A percentile compares a stretch with the other conserved stretches of the same genome.
Conservation (phyloP, 73 alveolate genomes). For the Paramecium caudatum region DNA sequence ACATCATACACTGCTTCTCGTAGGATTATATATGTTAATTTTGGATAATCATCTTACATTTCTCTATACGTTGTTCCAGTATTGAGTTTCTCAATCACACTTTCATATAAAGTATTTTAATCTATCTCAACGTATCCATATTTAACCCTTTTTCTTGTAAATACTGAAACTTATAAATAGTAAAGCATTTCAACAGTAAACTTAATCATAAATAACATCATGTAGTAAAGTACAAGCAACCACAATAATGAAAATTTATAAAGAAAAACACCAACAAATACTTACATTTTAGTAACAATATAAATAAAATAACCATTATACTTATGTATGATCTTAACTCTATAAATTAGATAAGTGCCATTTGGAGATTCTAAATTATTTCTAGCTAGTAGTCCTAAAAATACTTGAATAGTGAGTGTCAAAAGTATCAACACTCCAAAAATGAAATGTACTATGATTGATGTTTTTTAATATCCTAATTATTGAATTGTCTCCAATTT, state of each 20-base stretch:
- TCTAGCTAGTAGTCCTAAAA: constrained; percentile 52
- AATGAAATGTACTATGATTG: constrained; percentile 41
- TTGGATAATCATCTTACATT: constrained; percentile 63
- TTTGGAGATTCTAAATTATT: constrained; percentile 47
- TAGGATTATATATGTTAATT: constrained; percentile 34
- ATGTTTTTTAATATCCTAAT: constrained; percentile 47
- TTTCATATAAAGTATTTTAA: neutral
- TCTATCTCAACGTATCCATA: constrained; percentile 26
- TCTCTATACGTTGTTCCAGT: neutral
- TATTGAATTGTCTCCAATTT: neutral
- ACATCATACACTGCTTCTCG: constrained; percentile 71
- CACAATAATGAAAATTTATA: neutral
- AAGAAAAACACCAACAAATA: constrained; percentile 1
- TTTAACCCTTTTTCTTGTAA: constrained; percentile 46
- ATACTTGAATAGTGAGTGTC: neutral
- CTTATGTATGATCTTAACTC: constrained; percentile 27
- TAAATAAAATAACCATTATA: constrained; percentile 17
- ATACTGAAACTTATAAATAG: constrained; percentile 1
- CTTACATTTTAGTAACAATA: constrained; percentile 46
- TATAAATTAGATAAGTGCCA: constrained; percentile 32
- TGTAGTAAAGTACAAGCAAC: neutral
- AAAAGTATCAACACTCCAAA: constrained; percentile 18
- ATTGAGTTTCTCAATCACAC: constrained; percentile 47
- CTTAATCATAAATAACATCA: neutral
- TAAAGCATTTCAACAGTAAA: constrained; percentile 29